phyloP scores from a whole-genome alignment of 768 basidiomycete genomes.

The Porphyrellus cyaneotinctus region DNA sequence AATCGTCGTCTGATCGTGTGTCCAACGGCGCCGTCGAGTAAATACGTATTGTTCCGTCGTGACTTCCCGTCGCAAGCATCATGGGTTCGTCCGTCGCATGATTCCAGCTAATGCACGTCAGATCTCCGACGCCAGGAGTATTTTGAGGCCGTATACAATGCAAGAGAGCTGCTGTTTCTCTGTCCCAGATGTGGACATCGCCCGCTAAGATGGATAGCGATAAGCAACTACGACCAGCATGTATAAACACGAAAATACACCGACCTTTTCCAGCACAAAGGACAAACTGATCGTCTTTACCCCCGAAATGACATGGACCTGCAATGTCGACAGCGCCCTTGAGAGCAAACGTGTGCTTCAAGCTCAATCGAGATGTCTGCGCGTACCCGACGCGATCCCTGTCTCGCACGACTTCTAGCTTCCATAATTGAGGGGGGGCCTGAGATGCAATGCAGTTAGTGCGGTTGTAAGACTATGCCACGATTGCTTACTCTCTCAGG shows the following conservation, averaged over 20 bases:
- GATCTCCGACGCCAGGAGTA: constrained; percentile 50
- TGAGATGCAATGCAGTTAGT: constrained; percentile 25
- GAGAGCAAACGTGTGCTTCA: constrained; percentile 72
- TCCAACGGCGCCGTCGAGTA: constrained; percentile 51
- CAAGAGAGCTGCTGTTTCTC: constrained; percentile 68
- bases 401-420: constrained; percentile 60
- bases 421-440: constrained; percentile 80
- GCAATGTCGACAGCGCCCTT: constrained; percentile 68
- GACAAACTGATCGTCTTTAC: constrained; percentile 72
- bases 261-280: constrained; percentile 73
- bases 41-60: constrained; percentile 71
- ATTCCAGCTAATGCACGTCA: constrained; percentile 83
- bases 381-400: constrained; percentile 34
- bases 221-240: neutral
- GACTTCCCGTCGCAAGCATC: constrained; percentile 69
- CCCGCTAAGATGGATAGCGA: constrained; percentile 48
- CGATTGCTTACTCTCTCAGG: constrained; percentile 24
- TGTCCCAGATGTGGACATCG: constrained; percentile 84
- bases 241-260: constrained; percentile 1
- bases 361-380: constrained; percentile 28
- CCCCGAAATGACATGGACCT: constrained; percentile 80
- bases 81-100: constrained; percentile 47
- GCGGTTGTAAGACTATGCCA: constrained; percentile 7
- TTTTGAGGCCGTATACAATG: constrained; percentile 62
- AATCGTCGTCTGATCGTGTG: constrained; percentile 20